Evolutionary conservation across 2,329 filamentous ascomycete species (phyloP).

Genomic region (Trichoderma sp.): DNA sequence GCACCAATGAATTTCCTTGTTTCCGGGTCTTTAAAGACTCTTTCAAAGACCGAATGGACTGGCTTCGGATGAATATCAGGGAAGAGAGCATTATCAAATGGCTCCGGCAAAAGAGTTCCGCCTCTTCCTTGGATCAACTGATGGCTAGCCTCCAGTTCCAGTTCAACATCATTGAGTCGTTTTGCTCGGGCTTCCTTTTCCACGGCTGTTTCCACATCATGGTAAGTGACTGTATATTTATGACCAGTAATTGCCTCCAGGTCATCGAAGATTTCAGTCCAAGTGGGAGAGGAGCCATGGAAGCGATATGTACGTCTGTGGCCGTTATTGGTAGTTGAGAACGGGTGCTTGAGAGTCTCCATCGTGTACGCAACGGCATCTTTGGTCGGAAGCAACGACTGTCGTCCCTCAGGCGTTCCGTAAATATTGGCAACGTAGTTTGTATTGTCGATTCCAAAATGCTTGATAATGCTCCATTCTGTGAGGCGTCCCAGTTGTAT

Average conservation of each 20-base stretch:
- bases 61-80: neutral
- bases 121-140: conserved; percentile 6
- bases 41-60: neutral
- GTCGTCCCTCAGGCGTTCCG: neutral
- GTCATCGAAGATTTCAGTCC: neutral
- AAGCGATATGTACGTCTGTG: neutral
- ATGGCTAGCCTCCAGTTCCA: conserved; percentile 8
- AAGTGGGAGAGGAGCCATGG: neutral
- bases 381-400: neutral
- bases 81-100: neutral
- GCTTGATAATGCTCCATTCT: conserved; percentile 3
- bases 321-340: neutral
- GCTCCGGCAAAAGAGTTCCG: neutral
- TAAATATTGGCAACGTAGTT: neutral
- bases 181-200: neutral
- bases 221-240: neutral
- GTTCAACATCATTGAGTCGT: neutral
- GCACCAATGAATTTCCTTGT: neutral
- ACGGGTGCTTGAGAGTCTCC: neutral
- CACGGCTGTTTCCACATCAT: neutral
- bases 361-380: neutral
- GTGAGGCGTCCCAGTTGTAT: conserved; percentile 4
- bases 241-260: neutral
- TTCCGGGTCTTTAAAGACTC: neutral
- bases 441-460: conserved; percentile 1